A percentile compares a stretch with the other conserved stretches of the same genome.
These are phyloP conservation scores for Chaetomium tenue DNA, from an alignment of 495 filamentous ascomycete genomes.

Conservation along the genomic window DNA sequence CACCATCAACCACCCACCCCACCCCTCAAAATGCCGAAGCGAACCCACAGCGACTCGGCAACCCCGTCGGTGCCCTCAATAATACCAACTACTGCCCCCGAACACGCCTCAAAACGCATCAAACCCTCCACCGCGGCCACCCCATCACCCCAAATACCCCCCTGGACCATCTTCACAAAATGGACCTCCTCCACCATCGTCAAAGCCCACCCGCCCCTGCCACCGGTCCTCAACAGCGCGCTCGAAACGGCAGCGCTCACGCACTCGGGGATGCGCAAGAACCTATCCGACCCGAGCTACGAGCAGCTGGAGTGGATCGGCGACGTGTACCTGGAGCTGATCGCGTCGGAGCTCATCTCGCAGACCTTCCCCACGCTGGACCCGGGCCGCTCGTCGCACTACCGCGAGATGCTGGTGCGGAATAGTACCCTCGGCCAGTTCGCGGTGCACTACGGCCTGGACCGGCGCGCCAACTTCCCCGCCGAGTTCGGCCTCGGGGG, in stretches of 20 bases:
- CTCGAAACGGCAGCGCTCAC: conserved; percentile 66
- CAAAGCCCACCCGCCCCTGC: conserved; percentile 52
- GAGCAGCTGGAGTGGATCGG: conserved; percentile 74
- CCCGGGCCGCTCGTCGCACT: conserved; percentile 60
- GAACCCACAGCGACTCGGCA: conserved; percentile 18
- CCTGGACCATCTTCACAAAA: conserved; percentile 27
- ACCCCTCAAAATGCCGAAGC: conserved; percentile 27
- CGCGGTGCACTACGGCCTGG: conserved; percentile 64
- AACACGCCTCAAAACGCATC: conserved; percentile 22
- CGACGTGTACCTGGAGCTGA: conserved; percentile 70
- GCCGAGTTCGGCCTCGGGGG: conserved; percentile 40
- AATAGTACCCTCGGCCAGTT: conserved; percentile 72
- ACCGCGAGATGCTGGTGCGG: conserved; percentile 69
- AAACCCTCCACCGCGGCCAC: conserved; percentile 5
- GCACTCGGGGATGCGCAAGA: conserved; percentile 51
- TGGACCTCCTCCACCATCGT: conserved; percentile 47
- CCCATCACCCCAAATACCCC: conserved; percentile 11
- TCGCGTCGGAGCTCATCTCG: conserved; percentile 63
- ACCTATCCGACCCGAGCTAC: conserved; percentile 50
- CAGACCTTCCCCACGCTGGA: conserved; percentile 57
- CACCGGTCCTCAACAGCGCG: conserved; percentile 54
- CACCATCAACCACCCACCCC: neutral
- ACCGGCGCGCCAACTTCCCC: conserved; percentile 57
- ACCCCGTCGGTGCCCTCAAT: neutral
- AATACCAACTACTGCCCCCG: neutral